These are phyloP conservation scores for Echria macrotheca DNA, from an alignment of 495 filamentous ascomycete genomes.

Conservation along the genomic window DNA sequence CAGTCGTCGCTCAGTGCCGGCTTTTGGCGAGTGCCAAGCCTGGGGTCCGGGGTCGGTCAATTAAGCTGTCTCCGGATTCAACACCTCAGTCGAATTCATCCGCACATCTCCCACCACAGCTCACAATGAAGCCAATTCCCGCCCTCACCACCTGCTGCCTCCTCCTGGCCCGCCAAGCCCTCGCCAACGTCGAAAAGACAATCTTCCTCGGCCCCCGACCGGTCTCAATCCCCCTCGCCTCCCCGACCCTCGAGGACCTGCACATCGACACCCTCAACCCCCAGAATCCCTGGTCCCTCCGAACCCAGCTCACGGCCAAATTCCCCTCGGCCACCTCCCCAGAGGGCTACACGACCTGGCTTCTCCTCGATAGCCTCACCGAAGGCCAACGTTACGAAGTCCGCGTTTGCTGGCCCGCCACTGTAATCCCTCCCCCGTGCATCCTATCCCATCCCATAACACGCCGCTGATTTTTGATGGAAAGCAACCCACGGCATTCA, in stretches of 20 bases:
- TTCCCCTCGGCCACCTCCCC: constrained; percentile 54
- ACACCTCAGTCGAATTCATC: too few species aligned
- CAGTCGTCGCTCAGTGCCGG: too few species aligned
- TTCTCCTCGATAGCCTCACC: constrained; percentile 69
- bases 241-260: constrained; percentile 58
- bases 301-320: constrained; percentile 56
- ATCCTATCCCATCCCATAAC: neutral
- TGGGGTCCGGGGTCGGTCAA: constrained; percentile 4
- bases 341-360: constrained; percentile 70
- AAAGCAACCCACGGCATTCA: constrained; percentile 86
- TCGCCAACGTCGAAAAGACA: constrained; percentile 82
- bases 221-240: constrained; percentile 46
- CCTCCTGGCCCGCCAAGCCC: neutral
- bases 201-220: constrained; percentile 73
- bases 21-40: too few species aligned
- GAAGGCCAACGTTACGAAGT: constrained; percentile 82
- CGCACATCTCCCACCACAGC: too few species aligned
- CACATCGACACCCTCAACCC: constrained; percentile 56
- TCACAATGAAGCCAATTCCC: neutral
- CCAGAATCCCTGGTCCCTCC: constrained; percentile 40
- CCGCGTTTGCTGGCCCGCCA: constrained; percentile 89
- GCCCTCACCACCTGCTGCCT: constrained; percentile 5
- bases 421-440: constrained; percentile 44
- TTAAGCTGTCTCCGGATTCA: too few species aligned
- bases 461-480: constrained; percentile 1